Conservation (phyloP, 2,329 filamentous ascomycete species). For the Macrophomina phaseolina region DNA sequence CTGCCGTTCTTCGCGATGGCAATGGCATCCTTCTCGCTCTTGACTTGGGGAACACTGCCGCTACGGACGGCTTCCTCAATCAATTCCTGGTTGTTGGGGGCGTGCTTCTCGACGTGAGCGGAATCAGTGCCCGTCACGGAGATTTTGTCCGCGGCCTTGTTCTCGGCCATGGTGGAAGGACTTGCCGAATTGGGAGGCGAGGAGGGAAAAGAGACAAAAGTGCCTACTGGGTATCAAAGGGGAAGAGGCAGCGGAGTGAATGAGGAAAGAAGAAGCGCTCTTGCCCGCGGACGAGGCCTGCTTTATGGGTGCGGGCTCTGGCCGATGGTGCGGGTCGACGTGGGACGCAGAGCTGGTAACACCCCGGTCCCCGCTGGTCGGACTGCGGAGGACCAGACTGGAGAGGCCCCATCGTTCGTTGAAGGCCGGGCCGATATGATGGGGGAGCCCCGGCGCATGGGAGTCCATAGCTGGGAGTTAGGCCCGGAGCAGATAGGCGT, state of each 20-base stretch:
- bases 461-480: slow-evolving; percentile 12
- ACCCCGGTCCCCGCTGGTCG: slow-evolving; percentile 21
- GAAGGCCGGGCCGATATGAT: slow-evolving; percentile 17
- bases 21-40: slow-evolving; percentile 23
- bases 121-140: slow-evolving; percentile 1
- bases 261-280: slow-evolving; percentile 17
- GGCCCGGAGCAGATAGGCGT: slow-evolving; percentile 21
- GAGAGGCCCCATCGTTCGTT: slow-evolving; percentile 10
- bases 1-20: slow-evolving; percentile 31
- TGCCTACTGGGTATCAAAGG: slow-evolving; percentile 1
- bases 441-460: slow-evolving; percentile 9
- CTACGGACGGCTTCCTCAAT: slow-evolving; percentile 23
- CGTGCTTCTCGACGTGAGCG: slow-evolving; percentile 24
- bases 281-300: neutral
- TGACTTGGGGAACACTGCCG: slow-evolving; percentile 18
- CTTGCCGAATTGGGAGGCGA: slow-evolving; percentile 1
- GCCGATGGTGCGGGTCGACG: neutral
- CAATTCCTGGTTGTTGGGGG: neutral
- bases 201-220: slow-evolving; percentile 5
- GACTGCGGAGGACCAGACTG: slow-evolving; percentile 20
- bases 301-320: slow-evolving; percentile 16
- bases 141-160: slow-evolving; percentile 17
- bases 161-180: slow-evolving; percentile 24
- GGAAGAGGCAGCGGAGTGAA: slow-evolving; percentile 12
- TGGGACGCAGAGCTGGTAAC: slow-evolving; percentile 9